Evolutionary conservation across 768 basidiomycete species (phyloP).

Genomic region (Pleurotus tuber-regium): DNA sequence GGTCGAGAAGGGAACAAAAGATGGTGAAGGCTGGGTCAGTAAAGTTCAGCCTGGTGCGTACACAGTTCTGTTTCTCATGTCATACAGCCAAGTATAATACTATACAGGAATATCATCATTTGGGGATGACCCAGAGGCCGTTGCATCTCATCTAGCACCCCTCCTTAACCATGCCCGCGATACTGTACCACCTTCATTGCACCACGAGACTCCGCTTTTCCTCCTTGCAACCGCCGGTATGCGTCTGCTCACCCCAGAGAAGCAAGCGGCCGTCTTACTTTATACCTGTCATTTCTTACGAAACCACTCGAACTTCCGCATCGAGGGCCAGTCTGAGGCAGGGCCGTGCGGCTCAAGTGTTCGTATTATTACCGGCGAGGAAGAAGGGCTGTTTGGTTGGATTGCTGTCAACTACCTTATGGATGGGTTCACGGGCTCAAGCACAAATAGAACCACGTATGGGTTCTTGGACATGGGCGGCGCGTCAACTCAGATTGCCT

Average conservation of each 20-base stretch:
- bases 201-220: slow-evolving; percentile 85
- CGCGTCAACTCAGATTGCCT: slow-evolving; percentile 98
- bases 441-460: slow-evolving; percentile 74
- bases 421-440: slow-evolving; percentile 78
- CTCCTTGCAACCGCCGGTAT: slow-evolving; percentile 96
- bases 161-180: slow-evolving; percentile 79
- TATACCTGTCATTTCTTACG: slow-evolving; percentile 77
- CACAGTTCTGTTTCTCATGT: background rate
- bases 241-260: slow-evolving; percentile 72
- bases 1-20: slow-evolving; percentile 87
- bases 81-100: too few relatives aligned
- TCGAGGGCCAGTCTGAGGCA: slow-evolving; percentile 58
- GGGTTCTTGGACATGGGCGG: slow-evolving; percentile 99
- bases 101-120: slow-evolving; percentile 82
- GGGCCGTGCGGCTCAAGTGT: slow-evolving; percentile 94
- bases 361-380: slow-evolving; percentile 94
- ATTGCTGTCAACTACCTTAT: slow-evolving; percentile 98
- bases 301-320: slow-evolving; percentile 72
- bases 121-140: slow-evolving; percentile 61
- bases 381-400: slow-evolving; percentile 98
- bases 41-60: slow-evolving; percentile 92
- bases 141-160: slow-evolving; percentile 78
- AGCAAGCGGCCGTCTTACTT: slow-evolving; percentile 72
- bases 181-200: slow-evolving; percentile 84
- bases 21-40: slow-evolving; percentile 80